Evolutionary conservation across 331 rosid genomes (phyloP), one percentile per base, ranked within the genome.

Genomic region (Malus hybrid): DNA sequence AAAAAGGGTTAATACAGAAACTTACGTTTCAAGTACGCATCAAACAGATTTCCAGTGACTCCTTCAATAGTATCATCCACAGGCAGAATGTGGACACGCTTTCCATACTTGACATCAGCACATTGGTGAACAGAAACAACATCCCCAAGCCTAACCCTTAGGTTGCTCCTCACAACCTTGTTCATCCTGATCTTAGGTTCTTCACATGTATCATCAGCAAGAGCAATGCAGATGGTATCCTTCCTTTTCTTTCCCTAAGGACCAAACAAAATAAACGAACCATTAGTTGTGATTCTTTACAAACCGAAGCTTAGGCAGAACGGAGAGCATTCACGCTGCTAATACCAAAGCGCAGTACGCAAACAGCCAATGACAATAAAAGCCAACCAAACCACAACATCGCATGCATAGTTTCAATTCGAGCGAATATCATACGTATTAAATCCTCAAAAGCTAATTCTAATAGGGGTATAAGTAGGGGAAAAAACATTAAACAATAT

Each of bases 11-110:
- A 54, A 66, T 71, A 27, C 13, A 78, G 85, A 19, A 57, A 84
- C 97, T 91, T 87, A 93, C 98, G 98, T 79, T 93, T 93, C 78
- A 93, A 82, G 82, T 88, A 93, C 0, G 97, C 98, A 77, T 93
- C 98, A 62, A 93, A 93, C 71, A 93, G 86, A 65, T 84, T 93
- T 42, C 94, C 97, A 0, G 97, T 93, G 6, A 93, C 96, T 54
- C 97, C 98, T 83, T 93, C 97, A 78, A 93, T 88, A 34, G 97
- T 91, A 76, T 93, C 97, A 78, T 93, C 97, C 7, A 93, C 90
- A 2, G 96, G 98, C 65, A 93, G 98, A 87, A 93, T 91, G 77
- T 93, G 98, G 19, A 93, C 97, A 5, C 97, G 85, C 88, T 93
- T 91, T 76, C 98, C 98, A 62, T 93, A 93, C 63, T 93, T 93